A percentile compares a stretch with the other conserved stretches of the same genome.
Conservation (phyloP, 1,284 basidiomycete genomes). For the Moesziomyces sp. region DNA sequence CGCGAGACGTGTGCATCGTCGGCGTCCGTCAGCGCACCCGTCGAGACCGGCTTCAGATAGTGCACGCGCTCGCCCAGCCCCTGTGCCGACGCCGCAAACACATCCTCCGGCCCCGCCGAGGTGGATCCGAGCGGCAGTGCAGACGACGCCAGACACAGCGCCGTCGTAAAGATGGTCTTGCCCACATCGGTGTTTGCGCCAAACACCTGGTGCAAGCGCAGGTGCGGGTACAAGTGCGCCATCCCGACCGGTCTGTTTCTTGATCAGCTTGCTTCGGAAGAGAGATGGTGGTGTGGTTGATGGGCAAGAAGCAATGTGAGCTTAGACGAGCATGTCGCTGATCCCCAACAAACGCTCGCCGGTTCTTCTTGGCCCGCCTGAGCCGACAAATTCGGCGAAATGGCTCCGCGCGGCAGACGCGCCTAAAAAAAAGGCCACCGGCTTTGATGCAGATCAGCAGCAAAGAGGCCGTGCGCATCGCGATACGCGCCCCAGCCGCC, state of each 20-base stretch:
- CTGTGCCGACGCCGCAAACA: conserved; percentile 20
- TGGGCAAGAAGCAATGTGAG: neutral
- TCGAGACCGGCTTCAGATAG: conserved; percentile 66
- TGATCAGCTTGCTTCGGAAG: neutral
- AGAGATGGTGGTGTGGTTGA: neutral
- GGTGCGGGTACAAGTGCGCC: conserved; percentile 51
- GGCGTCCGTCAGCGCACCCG: conserved; percentile 50
- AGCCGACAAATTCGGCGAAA: too few relatives aligned
- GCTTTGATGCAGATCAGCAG: too few relatives aligned
- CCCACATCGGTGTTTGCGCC: conserved; percentile 67
- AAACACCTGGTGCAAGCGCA: conserved; percentile 62
- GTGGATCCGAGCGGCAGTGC: conserved; percentile 21
- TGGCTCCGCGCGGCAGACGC: too few relatives aligned
- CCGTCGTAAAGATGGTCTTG: conserved; percentile 68
- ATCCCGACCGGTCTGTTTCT: conserved; percentile 6
- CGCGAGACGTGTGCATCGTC: conserved; percentile 57
- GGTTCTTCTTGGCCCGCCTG: neutral
- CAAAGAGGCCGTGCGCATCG: too few relatives aligned
- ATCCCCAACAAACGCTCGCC: too few relatives aligned
- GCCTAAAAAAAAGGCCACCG: too few relatives aligned
- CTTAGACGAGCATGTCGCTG: conserved; percentile 1
- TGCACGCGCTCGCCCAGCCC: conserved; percentile 49
- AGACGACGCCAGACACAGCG: conserved; percentile 60
- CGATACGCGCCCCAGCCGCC: too few relatives aligned
- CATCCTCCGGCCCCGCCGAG: conserved; percentile 15